These are phyloP conservation scores for Xylariaceae sp. DNA, from an alignment of 2,329 filamentous ascomycete species.

Conservation along the genomic window DNA sequence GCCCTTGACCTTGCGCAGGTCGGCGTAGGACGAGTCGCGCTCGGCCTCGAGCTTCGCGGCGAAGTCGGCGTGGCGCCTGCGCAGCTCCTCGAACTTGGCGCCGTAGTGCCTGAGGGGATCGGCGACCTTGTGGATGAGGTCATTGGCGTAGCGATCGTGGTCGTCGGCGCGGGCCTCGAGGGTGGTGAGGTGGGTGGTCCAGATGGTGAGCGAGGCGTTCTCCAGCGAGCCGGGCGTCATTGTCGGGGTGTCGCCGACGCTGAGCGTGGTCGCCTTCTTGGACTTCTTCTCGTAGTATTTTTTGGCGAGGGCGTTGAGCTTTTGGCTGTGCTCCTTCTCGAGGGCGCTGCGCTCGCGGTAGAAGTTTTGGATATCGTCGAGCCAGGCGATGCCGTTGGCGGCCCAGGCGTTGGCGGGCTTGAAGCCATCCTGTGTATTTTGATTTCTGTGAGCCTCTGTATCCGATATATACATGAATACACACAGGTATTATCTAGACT, in stretches of 20 bases:
- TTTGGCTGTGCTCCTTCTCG: constrained; percentile 94
- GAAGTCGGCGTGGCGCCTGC: constrained; percentile 88
- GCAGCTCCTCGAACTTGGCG: constrained; percentile 80
- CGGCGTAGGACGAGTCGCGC: constrained; percentile 76
- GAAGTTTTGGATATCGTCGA: constrained; percentile 95
- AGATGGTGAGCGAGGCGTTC: constrained; percentile 93
- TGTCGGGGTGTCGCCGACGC: constrained; percentile 87
- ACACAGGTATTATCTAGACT: too few relatives aligned
- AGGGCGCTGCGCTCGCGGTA: constrained; percentile 92
- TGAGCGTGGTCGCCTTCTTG: constrained; percentile 80
- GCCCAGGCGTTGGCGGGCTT: constrained; percentile 94
- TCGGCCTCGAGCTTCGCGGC: constrained; percentile 87
- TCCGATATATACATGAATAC: too few relatives aligned
- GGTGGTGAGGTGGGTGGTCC: constrained; percentile 89
- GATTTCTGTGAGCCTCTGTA: neutral
- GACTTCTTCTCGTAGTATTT: constrained; percentile 98
- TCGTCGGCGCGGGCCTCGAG: constrained; percentile 85
- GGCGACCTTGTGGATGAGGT: constrained; percentile 76
- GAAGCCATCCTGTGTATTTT: constrained; percentile 75
- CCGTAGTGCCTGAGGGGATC: constrained; percentile 79
- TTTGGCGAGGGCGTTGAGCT: constrained; percentile 82
- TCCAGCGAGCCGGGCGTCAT: constrained; percentile 96
- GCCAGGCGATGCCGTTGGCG: constrained; percentile 83
- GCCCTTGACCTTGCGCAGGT: constrained; percentile 84
- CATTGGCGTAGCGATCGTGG: constrained; percentile 79